These are phyloP conservation scores for Begonia loranthoides DNA, from an alignment of 306 rosid genomes.

Conservation along the genomic window DNA sequence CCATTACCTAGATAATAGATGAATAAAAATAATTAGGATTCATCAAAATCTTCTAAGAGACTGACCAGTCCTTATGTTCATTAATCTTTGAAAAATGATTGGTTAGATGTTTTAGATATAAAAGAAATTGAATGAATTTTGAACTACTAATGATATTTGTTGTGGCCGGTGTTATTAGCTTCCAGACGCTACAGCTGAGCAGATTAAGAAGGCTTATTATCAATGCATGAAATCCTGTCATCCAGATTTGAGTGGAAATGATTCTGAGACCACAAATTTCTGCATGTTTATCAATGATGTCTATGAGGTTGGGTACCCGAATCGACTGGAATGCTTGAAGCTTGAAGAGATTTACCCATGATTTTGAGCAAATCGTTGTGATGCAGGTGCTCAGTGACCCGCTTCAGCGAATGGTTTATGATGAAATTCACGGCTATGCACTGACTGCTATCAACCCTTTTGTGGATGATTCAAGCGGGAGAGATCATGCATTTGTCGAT, in stretches of 20 bases:
- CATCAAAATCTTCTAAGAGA: no score
- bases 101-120: no score
- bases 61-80: no score
- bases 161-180: constrained; percentile 30
- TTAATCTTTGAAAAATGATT: no score
- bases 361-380: constrained; percentile 20
- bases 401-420: constrained; percentile 82
- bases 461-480: constrained; percentile 41
- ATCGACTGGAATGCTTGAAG: constrained; percentile 13
- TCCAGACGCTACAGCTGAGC: constrained; percentile 79
- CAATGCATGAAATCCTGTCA: constrained; percentile 96
- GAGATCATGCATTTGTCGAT: constrained; percentile 81
- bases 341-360: constrained; percentile 5
- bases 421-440: constrained; percentile 89
- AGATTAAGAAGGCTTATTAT: constrained; percentile 81
- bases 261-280: constrained; percentile 69
- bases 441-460: constrained; percentile 82
- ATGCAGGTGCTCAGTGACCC: constrained; percentile 97
- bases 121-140: background rate
- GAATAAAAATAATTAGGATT: no score
- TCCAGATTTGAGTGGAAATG: constrained; percentile 85
- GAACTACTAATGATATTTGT: no score
- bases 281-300: constrained; percentile 88
- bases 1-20: no score
- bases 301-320: constrained; percentile 46